Conservation (phyloP, 345 rosid species). For the Aquilaria sinensis region DNA sequence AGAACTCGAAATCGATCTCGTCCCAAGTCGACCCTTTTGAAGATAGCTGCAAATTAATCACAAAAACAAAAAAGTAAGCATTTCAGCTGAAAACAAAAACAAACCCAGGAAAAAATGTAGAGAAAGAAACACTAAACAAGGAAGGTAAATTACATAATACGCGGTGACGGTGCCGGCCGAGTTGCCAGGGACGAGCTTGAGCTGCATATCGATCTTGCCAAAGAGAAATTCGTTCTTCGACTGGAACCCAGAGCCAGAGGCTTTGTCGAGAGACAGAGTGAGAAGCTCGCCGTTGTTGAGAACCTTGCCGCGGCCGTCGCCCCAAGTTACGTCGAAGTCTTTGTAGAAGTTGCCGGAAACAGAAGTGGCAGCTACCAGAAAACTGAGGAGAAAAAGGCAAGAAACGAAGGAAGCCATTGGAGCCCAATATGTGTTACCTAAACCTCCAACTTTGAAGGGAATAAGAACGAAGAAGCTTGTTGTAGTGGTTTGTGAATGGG, state of each 20-base stretch:
- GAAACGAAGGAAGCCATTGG: background rate
- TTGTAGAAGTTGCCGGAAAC: constrained; percentile 8
- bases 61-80: background rate
- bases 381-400: background rate
- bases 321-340: constrained; percentile 27
- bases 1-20: constrained; percentile 66
- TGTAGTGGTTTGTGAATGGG: background rate
- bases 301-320: constrained; percentile 39
- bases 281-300: constrained; percentile 35
- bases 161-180: constrained; percentile 63
- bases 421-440: background rate
- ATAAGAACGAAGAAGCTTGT: background rate
- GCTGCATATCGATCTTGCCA: constrained; percentile 44
- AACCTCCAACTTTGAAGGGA: background rate
- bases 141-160: constrained; percentile 33
- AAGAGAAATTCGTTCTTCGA: constrained; percentile 46
- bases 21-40: constrained; percentile 60
- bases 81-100: background rate
- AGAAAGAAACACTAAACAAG: background rate
- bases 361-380: background rate
- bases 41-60: constrained; percentile 25
- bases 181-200: constrained; percentile 49
- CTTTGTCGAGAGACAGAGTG: constrained; percentile 35
- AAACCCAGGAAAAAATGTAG: too few relatives aligned
- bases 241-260: constrained; percentile 50